A percentile compares a stretch with the other conserved stretches of the same genome.
phyloP scores from a whole-genome alignment of 257 asterid genomes.

The Orobanche coerulescens region DNA sequence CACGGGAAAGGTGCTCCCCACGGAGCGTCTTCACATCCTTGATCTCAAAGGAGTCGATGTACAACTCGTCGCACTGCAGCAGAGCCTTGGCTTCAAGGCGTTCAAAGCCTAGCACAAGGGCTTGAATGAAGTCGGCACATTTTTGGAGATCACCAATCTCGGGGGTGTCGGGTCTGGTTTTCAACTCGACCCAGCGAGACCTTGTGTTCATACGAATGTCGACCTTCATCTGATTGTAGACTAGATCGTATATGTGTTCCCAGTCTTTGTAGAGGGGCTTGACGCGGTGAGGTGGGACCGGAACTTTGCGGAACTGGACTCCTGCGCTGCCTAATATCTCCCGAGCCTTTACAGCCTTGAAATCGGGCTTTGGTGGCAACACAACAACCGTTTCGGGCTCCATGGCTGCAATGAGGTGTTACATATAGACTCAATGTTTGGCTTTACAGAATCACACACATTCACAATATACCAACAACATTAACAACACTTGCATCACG shows the following conservation, averaged over 20 bases:
- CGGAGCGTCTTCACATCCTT: neutral
- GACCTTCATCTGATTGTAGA: neutral
- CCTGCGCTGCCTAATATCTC: neutral
- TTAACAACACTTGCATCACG: too few species aligned
- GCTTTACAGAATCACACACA: too few species aligned
- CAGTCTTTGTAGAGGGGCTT: neutral
- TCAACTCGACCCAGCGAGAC: slow-evolving; percentile 2
- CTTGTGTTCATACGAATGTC: slow-evolving; percentile 8
- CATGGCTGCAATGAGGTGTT: too few species aligned
- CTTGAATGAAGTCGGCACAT: slow-evolving; percentile 2
- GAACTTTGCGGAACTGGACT: neutral
- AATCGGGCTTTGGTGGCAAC: neutral
- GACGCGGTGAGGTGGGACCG: neutral
- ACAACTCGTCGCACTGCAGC: neutral
- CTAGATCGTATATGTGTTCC: neutral
- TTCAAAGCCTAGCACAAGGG: neutral
- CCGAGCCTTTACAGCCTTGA: neutral
- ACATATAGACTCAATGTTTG: too few species aligned
- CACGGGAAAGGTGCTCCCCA: neutral
- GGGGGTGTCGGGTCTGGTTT: neutral
- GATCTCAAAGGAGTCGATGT: neutral
- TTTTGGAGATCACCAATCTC: neutral
- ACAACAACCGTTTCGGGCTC: neutral
- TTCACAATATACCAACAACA: too few species aligned
- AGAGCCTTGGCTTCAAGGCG: neutral